Percentiles rank a stretch among this genome's conserved stretches.
These are phyloP conservation scores for Aspergillus tubingensis DNA, from an alignment of 2,329 filamentous ascomycete species.

Conservation along the genomic window DNA sequence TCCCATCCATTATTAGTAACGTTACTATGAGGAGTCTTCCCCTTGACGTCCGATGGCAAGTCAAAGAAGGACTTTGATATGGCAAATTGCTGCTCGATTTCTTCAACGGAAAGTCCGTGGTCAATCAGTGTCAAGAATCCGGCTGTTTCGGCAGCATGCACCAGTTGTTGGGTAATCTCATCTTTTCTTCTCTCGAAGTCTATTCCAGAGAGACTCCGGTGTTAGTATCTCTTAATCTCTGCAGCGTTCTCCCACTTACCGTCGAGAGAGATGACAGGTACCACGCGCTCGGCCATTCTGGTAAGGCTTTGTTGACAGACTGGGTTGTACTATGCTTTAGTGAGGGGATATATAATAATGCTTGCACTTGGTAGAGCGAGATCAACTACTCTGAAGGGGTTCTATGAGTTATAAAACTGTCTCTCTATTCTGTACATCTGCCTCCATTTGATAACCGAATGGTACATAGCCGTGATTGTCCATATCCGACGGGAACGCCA, in stretches of 20 bases:
- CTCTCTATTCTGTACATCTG: too few relatives aligned
- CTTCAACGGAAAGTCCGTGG: conserved; percentile 4
- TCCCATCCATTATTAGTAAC: conserved; percentile 11
- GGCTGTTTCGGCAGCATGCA: conserved; percentile 3
- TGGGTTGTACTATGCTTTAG: not conserved
- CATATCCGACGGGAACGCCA: too few relatives aligned
- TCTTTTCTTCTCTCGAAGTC: conserved; percentile 4
- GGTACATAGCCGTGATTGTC: too few relatives aligned
- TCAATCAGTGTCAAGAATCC: conserved; percentile 8
- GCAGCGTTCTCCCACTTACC: not conserved
- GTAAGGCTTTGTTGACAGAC: not conserved
- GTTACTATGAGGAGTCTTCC: not conserved
- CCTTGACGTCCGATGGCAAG: conserved; percentile 1
- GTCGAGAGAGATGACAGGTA: not conserved
- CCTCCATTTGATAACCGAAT: too few relatives aligned
- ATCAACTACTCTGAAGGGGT: too few relatives aligned
- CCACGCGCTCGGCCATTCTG: not conserved
- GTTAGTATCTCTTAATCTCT: not conserved
- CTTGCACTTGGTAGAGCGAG: too few relatives aligned
- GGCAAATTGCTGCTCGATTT: conserved; percentile 7
- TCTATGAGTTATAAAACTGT: too few relatives aligned
- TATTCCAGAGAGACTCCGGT: not conserved
- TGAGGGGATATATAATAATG: too few relatives aligned
- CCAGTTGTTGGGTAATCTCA: conserved; percentile 4
- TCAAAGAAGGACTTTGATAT: conserved; percentile 8